Base-by-base conservation (phyloP, 345 rosid genomes). In the Kandelia obovata region DNA sequence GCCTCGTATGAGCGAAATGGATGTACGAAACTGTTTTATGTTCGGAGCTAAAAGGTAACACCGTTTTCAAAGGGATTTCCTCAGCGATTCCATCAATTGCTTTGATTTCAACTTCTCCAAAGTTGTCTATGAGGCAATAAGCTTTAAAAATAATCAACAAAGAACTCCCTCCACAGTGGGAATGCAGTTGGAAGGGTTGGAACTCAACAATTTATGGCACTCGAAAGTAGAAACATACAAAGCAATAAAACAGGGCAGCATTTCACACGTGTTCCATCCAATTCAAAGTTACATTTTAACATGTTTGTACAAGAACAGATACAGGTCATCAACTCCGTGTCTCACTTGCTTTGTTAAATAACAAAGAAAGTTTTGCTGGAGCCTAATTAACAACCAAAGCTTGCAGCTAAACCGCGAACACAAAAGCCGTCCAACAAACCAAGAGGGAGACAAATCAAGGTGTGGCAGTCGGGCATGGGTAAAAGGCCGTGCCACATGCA, bases 401-500 rank as follows among this genome's bases (percentile, higher is more conserved):
- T 71, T 58, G 79, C 65, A 58, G 71, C 66, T 66, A 56, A 71
- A 51, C 52, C 52, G 35, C 65, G 70, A 13, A 43, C 4, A 65
- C 25, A 70, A 28, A 31, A 6, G 71, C 66, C 25, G 66, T 77
- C 61, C 27, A 49, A 63, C 4, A 30, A 59, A 43, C 37, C 31
- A 74, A 68, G 31, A 51, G 59, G 55, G 68, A 23, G 28, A 52
- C 46, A 52, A 72, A 53, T 87, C 79, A 92, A 69, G 93, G 87
- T 25, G 68, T 76, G 63, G 92, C 92, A 31, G 91, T 81, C 28
- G 83, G 83, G 78, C 90, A 88, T 1, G 99, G 98, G 47, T 86
- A 76, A 76, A 95, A 95, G 31, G 96, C 94, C 31, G 99, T 85
- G 37, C 99, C 98, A 2, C 94, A 90, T 0, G 98, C 93, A 59